Percentiles rank a stretch among this genome's conserved stretches.
These are phyloP conservation scores for Camptophora hylomeconis DNA, from an alignment of 2,329 filamentous ascomycete species.

Conservation along the genomic window DNA sequence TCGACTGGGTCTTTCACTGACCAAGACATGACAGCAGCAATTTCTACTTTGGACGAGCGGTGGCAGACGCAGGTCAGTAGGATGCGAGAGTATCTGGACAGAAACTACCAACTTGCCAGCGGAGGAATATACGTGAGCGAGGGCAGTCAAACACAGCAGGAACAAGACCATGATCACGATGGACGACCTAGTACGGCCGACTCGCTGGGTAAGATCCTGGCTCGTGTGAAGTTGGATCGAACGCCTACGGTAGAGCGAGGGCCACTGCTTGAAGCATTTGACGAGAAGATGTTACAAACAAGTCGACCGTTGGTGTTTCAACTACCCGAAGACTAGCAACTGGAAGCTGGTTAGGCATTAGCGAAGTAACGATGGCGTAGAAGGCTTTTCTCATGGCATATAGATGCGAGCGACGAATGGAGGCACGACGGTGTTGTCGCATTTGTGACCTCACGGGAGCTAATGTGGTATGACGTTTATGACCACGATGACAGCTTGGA, in stretches of 20 bases:
- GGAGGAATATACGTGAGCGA: conserved; percentile 18
- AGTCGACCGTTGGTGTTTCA: conserved; percentile 8
- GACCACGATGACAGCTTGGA: no score
- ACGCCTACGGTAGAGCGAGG: conserved; percentile 8
- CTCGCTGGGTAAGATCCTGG: conserved; percentile 13
- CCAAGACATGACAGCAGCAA: conserved; percentile 28
- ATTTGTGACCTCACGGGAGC: no score
- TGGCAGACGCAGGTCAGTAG: conserved; percentile 32
- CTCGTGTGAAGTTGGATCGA: conserved; percentile 13
- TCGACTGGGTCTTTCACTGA: conserved; percentile 15
- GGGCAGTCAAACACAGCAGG: conserved; percentile 18
- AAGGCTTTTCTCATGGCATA: no score
- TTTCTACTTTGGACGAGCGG: conserved; percentile 29
- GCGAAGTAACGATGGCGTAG: no score
- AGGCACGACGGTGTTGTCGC: no score
- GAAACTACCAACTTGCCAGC: conserved; percentile 31
- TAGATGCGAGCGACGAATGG: no score
- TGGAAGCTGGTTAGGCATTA: no score
- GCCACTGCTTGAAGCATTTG: conserved; percentile 8
- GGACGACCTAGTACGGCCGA: conserved; percentile 6
- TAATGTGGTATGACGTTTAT: no score
- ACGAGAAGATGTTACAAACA: conserved; percentile 11
- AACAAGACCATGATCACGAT: neutral
- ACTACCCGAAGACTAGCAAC: conserved; percentile 11
- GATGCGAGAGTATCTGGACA: conserved; percentile 30